A percentile compares a stretch with the other conserved stretches of the same genome.
Evolutionary conservation across 179 eudicot genomes (phyloP).

Genomic region (Beta corolliflora): DNA sequence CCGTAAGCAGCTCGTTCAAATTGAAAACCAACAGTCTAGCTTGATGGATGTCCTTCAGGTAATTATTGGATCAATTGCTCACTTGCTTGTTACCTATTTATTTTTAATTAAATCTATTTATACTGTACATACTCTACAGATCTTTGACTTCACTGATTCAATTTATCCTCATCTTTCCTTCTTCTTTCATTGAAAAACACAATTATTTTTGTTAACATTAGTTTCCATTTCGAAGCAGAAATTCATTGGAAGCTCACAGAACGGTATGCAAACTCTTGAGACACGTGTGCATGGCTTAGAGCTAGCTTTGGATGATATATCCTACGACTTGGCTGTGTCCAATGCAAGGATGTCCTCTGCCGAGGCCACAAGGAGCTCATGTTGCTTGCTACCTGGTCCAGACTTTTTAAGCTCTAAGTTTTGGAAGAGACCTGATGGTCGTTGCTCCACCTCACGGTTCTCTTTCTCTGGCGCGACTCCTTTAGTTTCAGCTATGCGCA

Average conservation of each 20-base stretch:
- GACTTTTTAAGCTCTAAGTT: slow-evolving; percentile 77
- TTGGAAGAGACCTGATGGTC: slow-evolving; percentile 64
- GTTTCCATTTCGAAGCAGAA: slow-evolving; percentile 41
- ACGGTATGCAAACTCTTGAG: slow-evolving; percentile 77
- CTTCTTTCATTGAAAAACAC: neutral
- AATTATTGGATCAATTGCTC: slow-evolving; percentile 16
- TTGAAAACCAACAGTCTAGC: slow-evolving; percentile 79
- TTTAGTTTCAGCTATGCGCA: slow-evolving; percentile 31
- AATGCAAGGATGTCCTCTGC: slow-evolving; percentile 64
- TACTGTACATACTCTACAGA: neutral
- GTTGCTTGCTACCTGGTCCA: slow-evolving; percentile 82
- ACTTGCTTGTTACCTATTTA: neutral
- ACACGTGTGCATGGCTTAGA: slow-evolving; percentile 90
- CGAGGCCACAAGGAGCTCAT: slow-evolving; percentile 52
- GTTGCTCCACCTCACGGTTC: slow-evolving; percentile 44
- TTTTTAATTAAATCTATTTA: neutral
- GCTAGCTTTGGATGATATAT: slow-evolving; percentile 76
- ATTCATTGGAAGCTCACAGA: slow-evolving; percentile 88
- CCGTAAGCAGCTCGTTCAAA: slow-evolving; percentile 82
- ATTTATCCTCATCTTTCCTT: neutral
- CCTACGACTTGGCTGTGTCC: slow-evolving; percentile 80
- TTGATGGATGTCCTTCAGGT: slow-evolving; percentile 87
- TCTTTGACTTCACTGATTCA: neutral
- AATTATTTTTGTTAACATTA: neutral
- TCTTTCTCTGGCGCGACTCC: slow-evolving; percentile 39